Conservation (phyloP, 305 asterid genomes). For the Fraxinus sp. region DNA sequence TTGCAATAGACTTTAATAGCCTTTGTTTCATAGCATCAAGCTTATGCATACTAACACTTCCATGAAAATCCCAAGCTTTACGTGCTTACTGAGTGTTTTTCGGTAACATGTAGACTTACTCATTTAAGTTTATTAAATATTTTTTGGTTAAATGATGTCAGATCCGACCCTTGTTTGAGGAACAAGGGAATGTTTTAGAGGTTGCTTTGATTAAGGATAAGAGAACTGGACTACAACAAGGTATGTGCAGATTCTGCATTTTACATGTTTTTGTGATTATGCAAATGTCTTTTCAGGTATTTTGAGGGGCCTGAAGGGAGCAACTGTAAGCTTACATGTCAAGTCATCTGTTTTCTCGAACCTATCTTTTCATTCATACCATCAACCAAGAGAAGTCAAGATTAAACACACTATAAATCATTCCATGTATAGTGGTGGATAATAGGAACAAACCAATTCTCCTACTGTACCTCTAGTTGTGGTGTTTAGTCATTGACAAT, state of each 20-base stretch:
- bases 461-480: conserved; percentile 37
- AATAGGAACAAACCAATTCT: conserved; percentile 30
- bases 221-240: conserved; percentile 97
- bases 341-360: conserved; percentile 59
- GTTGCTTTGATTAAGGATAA: conserved; percentile 94
- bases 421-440: conserved; percentile 40
- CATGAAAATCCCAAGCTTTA: conserved; percentile 14
- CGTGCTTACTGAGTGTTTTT: neutral
- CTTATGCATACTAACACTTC: neutral
- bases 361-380: conserved; percentile 57
- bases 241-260: conserved; percentile 45
- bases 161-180: conserved; percentile 86
- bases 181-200: conserved; percentile 84
- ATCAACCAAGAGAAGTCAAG: conserved; percentile 68
- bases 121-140: conserved; percentile 1
- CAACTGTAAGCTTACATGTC: conserved; percentile 61
- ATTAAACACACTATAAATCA: conserved; percentile 41
- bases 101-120: neutral
- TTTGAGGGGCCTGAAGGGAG: conserved; percentile 73
- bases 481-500: conserved; percentile 29
- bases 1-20: neutral
- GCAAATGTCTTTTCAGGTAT: conserved; percentile 76
- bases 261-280: conserved; percentile 24
- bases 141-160: conserved; percentile 38
- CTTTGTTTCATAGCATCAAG: conserved; percentile 1